Base-by-base conservation (phyloP, 2,329 filamentous ascomycete genomes). In the Fusarium neocosmosporiellum region DNA sequence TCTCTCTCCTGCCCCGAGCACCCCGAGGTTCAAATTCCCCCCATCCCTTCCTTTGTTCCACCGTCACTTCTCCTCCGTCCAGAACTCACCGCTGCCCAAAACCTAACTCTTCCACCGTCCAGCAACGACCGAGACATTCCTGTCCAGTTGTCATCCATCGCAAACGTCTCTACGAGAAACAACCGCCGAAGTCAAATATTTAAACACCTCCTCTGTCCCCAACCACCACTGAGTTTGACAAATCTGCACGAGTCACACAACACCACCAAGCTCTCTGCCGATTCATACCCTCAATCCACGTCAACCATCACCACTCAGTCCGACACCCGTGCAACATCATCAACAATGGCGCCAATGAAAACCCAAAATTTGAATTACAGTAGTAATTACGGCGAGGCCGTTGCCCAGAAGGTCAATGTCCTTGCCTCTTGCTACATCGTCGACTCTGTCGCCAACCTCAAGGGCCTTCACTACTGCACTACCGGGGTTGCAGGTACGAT, bases 401-500 rank as follows among this genome's bases (percentile, higher is more conserved):
- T 86, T 84, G 86, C 83, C 85, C 88, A 88, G 79, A 86, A 87
- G 83, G 88, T 90, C 86, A 93, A 93, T 83, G 91, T 96, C 84
- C 92, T 96, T 86, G 95, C 95, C 85, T 95, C 92, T 83, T 97
- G 94, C 89, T 98, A 98, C 86, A 87, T 93, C 79, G 94, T 96
- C 83, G 91, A 95, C 84, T 86, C 86, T 80, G 88, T 91, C 78
- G 88, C 91, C 83, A 88, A 87, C 81, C 88, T 98, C 79, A 91
- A 92, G 83, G 93, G 93, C 83, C 93, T 96, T 86, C 95, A 97
- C 88, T 98, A 97, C 91, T 97, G 93, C 91, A 95, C 95, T 94
- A 95, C 94, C 87, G 89, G 91, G 89, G 92, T 90, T 86, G 89
- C 92, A 89, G 93, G 91, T 92, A 88, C 70, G 88, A 83, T 63